A percentile compares a stretch with the other conserved stretches of the same genome.
phyloP scores from a whole-genome alignment of 768 basidiomycete genomes.

The Serendipita sp. region DNA sequence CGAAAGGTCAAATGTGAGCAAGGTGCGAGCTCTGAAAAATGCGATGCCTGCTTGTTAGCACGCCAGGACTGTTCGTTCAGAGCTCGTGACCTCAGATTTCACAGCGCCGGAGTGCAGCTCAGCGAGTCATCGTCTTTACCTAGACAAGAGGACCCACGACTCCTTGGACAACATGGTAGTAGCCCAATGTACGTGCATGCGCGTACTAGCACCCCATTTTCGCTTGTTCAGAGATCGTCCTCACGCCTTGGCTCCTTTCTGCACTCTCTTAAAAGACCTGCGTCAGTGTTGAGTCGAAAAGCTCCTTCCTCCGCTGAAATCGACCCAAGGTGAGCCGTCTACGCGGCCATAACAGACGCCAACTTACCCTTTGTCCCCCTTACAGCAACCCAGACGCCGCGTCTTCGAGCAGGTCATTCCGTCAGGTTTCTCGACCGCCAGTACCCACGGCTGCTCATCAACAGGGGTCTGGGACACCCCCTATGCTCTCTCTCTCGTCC shows the following conservation, averaged over 20 bases:
- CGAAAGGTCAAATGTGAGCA: slow-evolving; percentile 5
- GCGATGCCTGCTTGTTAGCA: background rate
- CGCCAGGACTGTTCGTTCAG: background rate
- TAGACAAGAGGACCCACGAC: background rate
- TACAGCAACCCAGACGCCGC: background rate
- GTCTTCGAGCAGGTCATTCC: background rate
- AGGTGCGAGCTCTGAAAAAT: background rate
- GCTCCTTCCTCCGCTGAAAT: background rate
- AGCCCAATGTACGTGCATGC: background rate
- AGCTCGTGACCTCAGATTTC: background rate
- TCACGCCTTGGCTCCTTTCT: background rate
- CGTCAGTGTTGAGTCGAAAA: background rate
- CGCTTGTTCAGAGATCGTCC: background rate
- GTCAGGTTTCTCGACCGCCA: background rate
- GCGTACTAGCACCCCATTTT: background rate
- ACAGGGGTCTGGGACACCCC: background rate
- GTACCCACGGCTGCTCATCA: background rate
- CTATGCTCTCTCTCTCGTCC: background rate
- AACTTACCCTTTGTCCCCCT: background rate
- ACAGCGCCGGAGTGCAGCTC: background rate
- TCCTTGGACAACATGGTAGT: no score
- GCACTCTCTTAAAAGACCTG: background rate
- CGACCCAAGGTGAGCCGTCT: background rate
- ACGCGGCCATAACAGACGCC: background rate
- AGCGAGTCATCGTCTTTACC: background rate